Evolutionary conservation across 2,329 filamentous ascomycete genomes (phyloP).

Genomic region (Ceratocystis colombiana): DNA sequence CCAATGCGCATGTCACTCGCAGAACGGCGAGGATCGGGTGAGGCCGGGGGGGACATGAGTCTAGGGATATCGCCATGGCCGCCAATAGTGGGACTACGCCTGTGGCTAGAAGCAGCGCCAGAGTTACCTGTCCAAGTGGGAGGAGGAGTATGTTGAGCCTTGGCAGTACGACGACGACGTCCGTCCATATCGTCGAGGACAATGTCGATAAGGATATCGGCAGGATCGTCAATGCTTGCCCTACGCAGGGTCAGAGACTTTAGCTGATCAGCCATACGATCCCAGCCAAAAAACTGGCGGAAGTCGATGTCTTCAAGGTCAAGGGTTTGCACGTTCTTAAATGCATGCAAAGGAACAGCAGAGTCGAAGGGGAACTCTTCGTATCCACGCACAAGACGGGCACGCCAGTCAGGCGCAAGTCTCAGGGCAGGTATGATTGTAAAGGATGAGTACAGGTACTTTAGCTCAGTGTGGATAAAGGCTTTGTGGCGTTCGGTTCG

Average conservation of each 20-base stretch:
- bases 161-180: constrained; percentile 75
- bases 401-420: constrained; percentile 84
- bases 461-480: constrained; percentile 74
- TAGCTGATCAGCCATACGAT: constrained; percentile 81
- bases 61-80: constrained; percentile 55
- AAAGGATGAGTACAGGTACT: constrained; percentile 95
- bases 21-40: constrained; percentile 41
- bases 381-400: constrained; percentile 79
- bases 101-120: constrained; percentile 37
- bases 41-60: constrained; percentile 60
- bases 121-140: constrained; percentile 54
- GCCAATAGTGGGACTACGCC: constrained; percentile 50
- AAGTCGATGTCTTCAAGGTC: constrained; percentile 96
- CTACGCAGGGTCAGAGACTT: constrained; percentile 81
- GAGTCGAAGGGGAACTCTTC: constrained; percentile 98
- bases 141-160: constrained; percentile 64
- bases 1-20: constrained; percentile 46
- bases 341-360: constrained; percentile 87
- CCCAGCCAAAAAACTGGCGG: constrained; percentile 95
- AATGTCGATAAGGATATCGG: constrained; percentile 82
- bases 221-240: constrained; percentile 77
- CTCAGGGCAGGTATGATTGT: constrained; percentile 93
- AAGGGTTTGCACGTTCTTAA: constrained; percentile 91
- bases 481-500: constrained; percentile 85
- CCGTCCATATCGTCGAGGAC: constrained; percentile 95